A percentile compares a stretch with the other conserved stretches of the same genome.
phyloP scores from a whole-genome alignment of 345 rosid genomes.

The Punica granatum region DNA sequence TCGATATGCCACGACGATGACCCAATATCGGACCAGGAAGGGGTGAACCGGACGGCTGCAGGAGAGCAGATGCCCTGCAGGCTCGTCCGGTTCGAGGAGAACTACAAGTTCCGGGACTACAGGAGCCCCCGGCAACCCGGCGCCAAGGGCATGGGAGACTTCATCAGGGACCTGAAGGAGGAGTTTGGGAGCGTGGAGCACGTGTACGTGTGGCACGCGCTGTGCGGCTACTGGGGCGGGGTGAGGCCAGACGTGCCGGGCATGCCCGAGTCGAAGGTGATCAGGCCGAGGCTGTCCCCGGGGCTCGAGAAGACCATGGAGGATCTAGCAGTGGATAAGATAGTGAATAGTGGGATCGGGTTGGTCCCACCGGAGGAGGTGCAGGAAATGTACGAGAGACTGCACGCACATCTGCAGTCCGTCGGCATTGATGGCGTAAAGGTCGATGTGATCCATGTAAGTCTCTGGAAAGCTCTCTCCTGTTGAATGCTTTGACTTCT shows the following conservation, averaged over 20 bases:
- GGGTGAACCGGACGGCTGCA: conserved; percentile 59
- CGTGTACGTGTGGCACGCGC: conserved; percentile 94
- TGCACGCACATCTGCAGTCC: conserved; percentile 63
- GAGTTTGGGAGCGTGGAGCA: conserved; percentile 66
- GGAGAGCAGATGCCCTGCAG: conserved; percentile 99
- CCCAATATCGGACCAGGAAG: conserved; percentile 61
- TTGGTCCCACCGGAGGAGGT: conserved; percentile 62
- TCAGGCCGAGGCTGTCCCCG: conserved; percentile 54
- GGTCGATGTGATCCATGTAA: conserved; percentile 77
- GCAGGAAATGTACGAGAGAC: conserved; percentile 65
- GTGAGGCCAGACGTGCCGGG: conserved; percentile 64
- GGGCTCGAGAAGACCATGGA: conserved; percentile 75
- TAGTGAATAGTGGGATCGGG: conserved; percentile 60
- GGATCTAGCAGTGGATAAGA: conserved; percentile 93
- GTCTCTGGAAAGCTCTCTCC: background rate
- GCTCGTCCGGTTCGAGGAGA: conserved; percentile 69
- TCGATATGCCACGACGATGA: conserved; percentile 76
- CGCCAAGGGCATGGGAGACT: conserved; percentile 68
- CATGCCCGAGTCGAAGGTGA: conserved; percentile 36
- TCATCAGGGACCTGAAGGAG: conserved; percentile 67
- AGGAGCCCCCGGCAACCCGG: conserved; percentile 26
- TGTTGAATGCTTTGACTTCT: too few relatives aligned
- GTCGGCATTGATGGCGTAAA: conserved; percentile 95
- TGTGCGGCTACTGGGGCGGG: conserved; percentile 98
- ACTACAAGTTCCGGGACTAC: conserved; percentile 75